Base-by-base conservation (phyloP, 257 asterid genomes). In the Solanum corneliomulleri region DNA sequence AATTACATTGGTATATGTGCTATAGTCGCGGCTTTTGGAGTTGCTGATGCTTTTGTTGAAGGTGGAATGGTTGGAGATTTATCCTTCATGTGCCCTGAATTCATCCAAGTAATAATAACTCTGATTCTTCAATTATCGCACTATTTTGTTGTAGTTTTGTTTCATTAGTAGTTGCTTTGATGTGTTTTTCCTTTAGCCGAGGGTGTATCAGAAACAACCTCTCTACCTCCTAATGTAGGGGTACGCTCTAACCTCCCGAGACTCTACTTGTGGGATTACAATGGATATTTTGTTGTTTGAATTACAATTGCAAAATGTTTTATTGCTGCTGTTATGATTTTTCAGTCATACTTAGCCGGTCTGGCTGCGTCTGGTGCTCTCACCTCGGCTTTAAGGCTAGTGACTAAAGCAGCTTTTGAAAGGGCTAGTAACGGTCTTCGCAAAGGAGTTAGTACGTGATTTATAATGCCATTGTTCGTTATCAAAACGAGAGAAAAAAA, bases 271-370 rank as follows among this genome's bases (percentile, higher is more conserved):
- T 64, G 16, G 16, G 8, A n/a, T 64, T 64, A 64, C 33, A 64
- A 18, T 4, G 9, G 9, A n/a, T 64, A 64, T 62, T 5, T 62
- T 64, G 33, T 64, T 64, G 33, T n/a, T 75, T 41, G 56, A 75
- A 75, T 75, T 35, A 75, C 13, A 23, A 11, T 39, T 39, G 21
- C 56, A 6, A 75, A 75, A 41, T 75, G n/a, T 77, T 25, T 15
- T 45, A 45, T 25, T 25, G 27, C 9, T 8, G 25, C n/a, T 45
- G 84, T 37, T 60, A 2, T 85, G 35, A 66, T 45, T 27, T 83
- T 87, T 83, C 90, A 96, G 99, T 95, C 99, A 9, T 93, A 90
- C 90, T 92, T 94, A 7, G 92, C 89, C 84, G 99, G 99, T 42
- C 87, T 95, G 91, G 99, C 98, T 84, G 99, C 98, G 49, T 93